A percentile compares a stretch with the other conserved stretches of the same genome.
Evolutionary conservation across 352 stramenopile species (phyloP).

Genomic region (Phytopythium sindhum): DNA sequence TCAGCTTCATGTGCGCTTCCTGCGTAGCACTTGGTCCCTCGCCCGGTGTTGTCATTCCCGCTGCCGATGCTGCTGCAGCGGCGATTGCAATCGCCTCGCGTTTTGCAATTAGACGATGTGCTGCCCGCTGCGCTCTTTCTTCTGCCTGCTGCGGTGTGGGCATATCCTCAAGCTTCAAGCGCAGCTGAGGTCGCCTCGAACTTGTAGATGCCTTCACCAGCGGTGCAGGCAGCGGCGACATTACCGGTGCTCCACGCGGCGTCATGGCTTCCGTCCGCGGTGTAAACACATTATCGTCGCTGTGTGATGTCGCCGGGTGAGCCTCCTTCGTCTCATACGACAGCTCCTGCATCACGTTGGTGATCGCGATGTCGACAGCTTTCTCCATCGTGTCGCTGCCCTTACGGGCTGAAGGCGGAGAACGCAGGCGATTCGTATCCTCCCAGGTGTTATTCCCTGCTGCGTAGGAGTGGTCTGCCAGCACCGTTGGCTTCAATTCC

Average conservation of each 20-base stretch:
- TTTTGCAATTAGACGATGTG: slow-evolving; percentile 67
- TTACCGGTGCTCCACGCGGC: background rate
- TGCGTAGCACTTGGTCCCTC: slow-evolving; percentile 54
- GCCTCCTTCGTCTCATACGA: background rate
- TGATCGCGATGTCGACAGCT: background rate
- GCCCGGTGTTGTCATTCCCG: slow-evolving; percentile 9
- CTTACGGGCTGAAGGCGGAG: background rate
- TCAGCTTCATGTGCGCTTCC: slow-evolving; percentile 60
- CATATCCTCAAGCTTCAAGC: slow-evolving; percentile 85
- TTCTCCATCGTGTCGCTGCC: background rate
- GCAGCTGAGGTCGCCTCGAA: slow-evolving; percentile 58
- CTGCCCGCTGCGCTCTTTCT: slow-evolving; percentile 67
- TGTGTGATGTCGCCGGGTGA: background rate
- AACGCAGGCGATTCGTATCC: background rate
- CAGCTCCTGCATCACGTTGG: slow-evolving; percentile 1
- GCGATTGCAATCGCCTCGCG: slow-evolving; percentile 69
- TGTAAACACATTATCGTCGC: slow-evolving; percentile 2
- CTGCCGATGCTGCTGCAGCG: slow-evolving; percentile 17
- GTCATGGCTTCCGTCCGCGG: slow-evolving; percentile 2
- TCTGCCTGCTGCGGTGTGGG: slow-evolving; percentile 83
- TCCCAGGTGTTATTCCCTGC: background rate
- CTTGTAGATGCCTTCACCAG: slow-evolving; percentile 9
- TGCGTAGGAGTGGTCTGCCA: background rate
- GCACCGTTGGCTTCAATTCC: background rate
- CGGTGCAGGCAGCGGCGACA: slow-evolving; percentile 4